A percentile compares a stretch with the other conserved stretches of the same genome.
Conservation (phyloP, 2,329 filamentous ascomycete genomes). For the Pyrenochaeta sp. region DNA sequence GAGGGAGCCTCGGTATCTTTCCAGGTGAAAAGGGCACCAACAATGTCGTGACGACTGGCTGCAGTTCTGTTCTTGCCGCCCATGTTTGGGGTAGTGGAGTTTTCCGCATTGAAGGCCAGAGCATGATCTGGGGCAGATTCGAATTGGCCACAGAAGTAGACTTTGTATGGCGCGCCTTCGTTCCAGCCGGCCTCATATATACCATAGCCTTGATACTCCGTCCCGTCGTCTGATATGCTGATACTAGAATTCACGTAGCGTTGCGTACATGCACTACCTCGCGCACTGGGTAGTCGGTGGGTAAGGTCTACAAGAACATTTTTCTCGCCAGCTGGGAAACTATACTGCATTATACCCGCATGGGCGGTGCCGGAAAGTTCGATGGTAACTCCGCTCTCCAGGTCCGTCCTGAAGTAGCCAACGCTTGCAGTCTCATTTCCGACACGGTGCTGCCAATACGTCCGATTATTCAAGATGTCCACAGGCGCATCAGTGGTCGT, state of each 20-base stretch:
- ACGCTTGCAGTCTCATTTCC: slow-evolving; percentile 46
- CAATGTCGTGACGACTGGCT: slow-evolving; percentile 51
- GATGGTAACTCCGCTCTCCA: slow-evolving; percentile 46
- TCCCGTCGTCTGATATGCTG: slow-evolving; percentile 39
- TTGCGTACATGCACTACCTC: slow-evolving; percentile 45
- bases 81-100: no score
- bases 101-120: slow-evolving; percentile 31
- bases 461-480: slow-evolving; percentile 45
- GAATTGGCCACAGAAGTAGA: slow-evolving; percentile 49
- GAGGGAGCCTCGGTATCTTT: slow-evolving; percentile 26
- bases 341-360: slow-evolving; percentile 49
- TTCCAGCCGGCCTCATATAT: slow-evolving; percentile 50
- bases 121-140: slow-evolving; percentile 32
- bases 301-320: slow-evolving; percentile 59
- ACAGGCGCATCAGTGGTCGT: slow-evolving; percentile 15
- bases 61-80: slow-evolving; percentile 49
- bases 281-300: slow-evolving; percentile 51
- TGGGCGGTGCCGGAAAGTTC: slow-evolving; percentile 49
- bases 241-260: slow-evolving; percentile 48
- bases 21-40: slow-evolving; percentile 63
- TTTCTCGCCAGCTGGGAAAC: slow-evolving; percentile 48
- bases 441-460: slow-evolving; percentile 50
- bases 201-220: slow-evolving; percentile 42
- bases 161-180: slow-evolving; percentile 44
- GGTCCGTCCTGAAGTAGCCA: slow-evolving; percentile 47